Percentiles rank a stretch among this genome's conserved stretches.
Evolutionary conservation across 305 asterid genomes (phyloP).

Genomic region (Fraxinus floribunda): DNA sequence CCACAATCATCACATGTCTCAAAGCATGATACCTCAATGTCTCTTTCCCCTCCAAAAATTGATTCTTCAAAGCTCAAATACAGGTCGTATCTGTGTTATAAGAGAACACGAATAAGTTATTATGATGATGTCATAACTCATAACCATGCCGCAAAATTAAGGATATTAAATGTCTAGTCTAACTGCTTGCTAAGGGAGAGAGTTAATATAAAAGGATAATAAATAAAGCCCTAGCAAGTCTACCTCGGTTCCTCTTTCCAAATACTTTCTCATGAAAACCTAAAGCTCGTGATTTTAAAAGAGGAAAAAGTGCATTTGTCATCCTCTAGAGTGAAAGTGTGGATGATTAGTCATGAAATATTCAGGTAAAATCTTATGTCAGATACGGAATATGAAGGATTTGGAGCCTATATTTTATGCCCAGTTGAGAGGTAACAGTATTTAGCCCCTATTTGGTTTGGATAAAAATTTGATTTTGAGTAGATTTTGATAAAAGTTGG

Average conservation of each 20-base stretch:
- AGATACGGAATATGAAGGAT: slow-evolving; percentile 2
- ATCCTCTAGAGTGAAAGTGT: slow-evolving; percentile 3
- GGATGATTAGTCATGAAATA: slow-evolving; percentile 1
- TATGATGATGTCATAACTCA: slow-evolving; percentile 2
- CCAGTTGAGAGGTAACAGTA: not conserved
- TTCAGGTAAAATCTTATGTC: not conserved
- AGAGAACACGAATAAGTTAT: slow-evolving; percentile 20
- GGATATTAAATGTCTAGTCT: slow-evolving; percentile 1
- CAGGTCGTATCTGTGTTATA: slow-evolving; percentile 59
- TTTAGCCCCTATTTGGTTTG: not conserved
- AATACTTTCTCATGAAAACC: slow-evolving; percentile 9
- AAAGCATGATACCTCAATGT: slow-evolving; percentile 58
- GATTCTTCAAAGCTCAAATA: slow-evolving; percentile 81
- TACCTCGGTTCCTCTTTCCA: slow-evolving; percentile 18
- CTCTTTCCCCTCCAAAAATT: slow-evolving; percentile 70
- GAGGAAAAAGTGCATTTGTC: slow-evolving; percentile 4
- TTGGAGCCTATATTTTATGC: slow-evolving; percentile 8
- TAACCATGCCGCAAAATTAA: slow-evolving; percentile 10
- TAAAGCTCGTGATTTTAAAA: slow-evolving; percentile 4
- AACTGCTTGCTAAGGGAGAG: not conserved
- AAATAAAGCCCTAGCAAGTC: not conserved
- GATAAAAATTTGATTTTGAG: not conserved
- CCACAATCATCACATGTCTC: slow-evolving; percentile 77
- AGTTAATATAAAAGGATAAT: not conserved
- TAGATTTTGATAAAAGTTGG: not conserved